phyloP scores from a whole-genome alignment of 805 yeast genomes.

The Starmerella stigmatis region DNA sequence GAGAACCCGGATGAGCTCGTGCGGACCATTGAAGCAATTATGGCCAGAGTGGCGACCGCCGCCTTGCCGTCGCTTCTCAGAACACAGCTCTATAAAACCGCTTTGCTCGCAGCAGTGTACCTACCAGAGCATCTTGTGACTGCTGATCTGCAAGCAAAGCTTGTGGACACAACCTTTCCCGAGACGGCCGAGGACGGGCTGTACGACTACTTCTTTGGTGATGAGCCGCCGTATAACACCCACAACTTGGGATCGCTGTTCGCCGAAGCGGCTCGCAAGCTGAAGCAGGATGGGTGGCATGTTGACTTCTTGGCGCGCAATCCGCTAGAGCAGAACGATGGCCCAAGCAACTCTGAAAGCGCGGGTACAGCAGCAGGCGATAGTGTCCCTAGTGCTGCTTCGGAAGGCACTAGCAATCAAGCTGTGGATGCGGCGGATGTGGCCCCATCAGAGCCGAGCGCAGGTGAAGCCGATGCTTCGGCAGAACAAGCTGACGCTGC shows the following conservation, averaged over 20 bases:
- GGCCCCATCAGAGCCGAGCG: no score
- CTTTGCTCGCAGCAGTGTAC: constrained; percentile 20
- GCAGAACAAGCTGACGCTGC: no score
- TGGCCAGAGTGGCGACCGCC: background rate
- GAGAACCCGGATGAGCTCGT: constrained; percentile 37
- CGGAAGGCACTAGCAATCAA: no score
- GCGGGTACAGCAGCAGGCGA: no score
- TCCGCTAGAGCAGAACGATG: constrained; percentile 12
- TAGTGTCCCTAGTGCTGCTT: no score
- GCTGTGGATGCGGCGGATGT: no score
- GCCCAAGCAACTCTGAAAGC: no score
- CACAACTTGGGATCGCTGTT: constrained; percentile 26
- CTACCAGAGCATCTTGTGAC: constrained; percentile 7
- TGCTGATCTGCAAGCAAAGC: constrained; percentile 10
- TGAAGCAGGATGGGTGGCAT: constrained; percentile 23
- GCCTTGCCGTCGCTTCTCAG: constrained; percentile 25
- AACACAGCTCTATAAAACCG: constrained; percentile 15
- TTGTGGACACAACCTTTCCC: constrained; percentile 3
- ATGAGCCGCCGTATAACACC: constrained; percentile 29
- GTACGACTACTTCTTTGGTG: constrained; percentile 17
- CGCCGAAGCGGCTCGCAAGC: constrained; percentile 18
- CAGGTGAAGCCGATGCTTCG: background rate
- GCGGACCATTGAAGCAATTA: constrained; percentile 16
- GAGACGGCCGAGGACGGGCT: background rate
- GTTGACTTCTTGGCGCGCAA: constrained; percentile 21